phyloP scores from a whole-genome alignment of 1,284 basidiomycete species.

The Uromyces viciae-fabae region DNA sequence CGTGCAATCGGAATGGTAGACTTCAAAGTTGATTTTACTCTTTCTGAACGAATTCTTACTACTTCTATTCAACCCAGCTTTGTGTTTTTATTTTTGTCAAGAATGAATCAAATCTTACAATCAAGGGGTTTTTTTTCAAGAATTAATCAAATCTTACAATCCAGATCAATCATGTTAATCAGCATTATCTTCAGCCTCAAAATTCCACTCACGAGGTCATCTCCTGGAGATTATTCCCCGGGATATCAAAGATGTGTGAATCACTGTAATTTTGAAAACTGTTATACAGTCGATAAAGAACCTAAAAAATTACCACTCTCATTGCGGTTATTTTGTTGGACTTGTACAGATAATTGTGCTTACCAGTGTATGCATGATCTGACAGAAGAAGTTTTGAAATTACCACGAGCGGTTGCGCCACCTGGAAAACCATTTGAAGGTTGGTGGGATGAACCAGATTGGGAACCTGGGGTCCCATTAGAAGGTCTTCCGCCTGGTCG shows the following conservation, averaged over 20 bases:
- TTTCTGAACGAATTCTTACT: too few relatives aligned
- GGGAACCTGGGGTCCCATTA: conserved; percentile 32
- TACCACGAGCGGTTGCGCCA: conserved; percentile 47
- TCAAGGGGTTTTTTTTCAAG: too few relatives aligned
- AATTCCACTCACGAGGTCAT: not conserved
- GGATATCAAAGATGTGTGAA: conserved; percentile 62
- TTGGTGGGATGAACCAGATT: conserved; percentile 36
- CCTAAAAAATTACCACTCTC: conserved; percentile 51
- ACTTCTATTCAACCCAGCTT: too few relatives aligned
- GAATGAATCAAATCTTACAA: too few relatives aligned
- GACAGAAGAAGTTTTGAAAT: conserved; percentile 64
- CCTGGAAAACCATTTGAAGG: conserved; percentile 22
- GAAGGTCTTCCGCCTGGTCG: conserved; percentile 49
- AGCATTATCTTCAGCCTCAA: not conserved
- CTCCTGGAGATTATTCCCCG: conserved; percentile 61
- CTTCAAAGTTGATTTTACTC: too few relatives aligned
- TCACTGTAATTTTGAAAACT: conserved; percentile 54
- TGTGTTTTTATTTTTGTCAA: too few relatives aligned
- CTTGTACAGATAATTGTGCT: conserved; percentile 79
- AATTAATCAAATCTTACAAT: too few relatives aligned
- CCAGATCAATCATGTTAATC: too few relatives aligned
- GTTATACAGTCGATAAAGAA: conserved; percentile 55
- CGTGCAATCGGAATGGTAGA: too few relatives aligned
- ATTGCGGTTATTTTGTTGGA: conserved; percentile 59
- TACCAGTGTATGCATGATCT: conserved; percentile 83